Conservation (phyloP, 345 rosid genomes). For the Rhodomyrtus tomentosa region DNA sequence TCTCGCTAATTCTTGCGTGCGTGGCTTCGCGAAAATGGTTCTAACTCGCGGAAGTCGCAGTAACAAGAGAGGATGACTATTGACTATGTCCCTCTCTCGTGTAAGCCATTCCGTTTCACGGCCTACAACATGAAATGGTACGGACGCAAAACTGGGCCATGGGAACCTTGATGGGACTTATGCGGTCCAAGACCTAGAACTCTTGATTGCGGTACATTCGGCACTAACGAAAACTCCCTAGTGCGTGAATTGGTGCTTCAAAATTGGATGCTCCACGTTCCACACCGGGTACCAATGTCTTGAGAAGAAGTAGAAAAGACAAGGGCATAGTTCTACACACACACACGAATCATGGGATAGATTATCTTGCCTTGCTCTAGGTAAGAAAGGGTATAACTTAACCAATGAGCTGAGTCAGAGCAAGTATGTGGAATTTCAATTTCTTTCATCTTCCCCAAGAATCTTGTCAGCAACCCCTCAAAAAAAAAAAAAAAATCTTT, state of each 20-base stretch:
- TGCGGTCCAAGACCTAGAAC: too few relatives aligned
- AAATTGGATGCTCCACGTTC: neutral
- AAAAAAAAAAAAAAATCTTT: neutral
- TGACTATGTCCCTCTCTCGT: neutral
- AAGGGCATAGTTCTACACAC: neutral
- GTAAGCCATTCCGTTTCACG: neutral
- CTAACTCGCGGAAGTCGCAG: neutral
- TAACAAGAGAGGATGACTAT: neutral
- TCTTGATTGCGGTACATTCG: too few relatives aligned
- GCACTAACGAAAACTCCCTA: neutral
- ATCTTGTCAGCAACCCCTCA: constrained; percentile 27
- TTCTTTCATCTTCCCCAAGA: constrained; percentile 34
- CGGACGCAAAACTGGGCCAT: neutral
- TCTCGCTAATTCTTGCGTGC: neutral
- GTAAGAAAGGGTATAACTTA: neutral
- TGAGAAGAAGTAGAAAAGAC: neutral
- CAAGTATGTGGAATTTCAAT: neutral
- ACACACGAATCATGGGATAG: neutral
- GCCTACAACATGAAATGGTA: neutral
- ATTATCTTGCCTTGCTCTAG: neutral
- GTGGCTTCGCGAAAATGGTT: neutral
- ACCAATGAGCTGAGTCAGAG: neutral
- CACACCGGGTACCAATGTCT: neutral
- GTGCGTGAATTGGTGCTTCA: neutral
- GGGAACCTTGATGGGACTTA: neutral